A percentile compares a stretch with the other conserved stretches of the same genome.
phyloP scores from a whole-genome alignment of 306 rosid genomes.

The Vigna hirtella region DNA sequence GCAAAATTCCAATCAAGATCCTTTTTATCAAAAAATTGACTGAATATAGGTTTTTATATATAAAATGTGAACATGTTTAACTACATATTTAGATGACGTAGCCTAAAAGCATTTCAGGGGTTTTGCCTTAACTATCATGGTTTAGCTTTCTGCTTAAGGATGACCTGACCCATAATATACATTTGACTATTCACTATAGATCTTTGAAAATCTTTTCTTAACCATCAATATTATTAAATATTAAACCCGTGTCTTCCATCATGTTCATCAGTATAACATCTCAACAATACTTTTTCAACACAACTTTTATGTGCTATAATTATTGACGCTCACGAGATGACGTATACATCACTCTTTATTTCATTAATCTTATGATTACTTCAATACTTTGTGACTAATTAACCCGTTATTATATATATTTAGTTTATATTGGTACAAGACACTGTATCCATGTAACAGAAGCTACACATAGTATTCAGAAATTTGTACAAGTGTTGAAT shows the following conservation, averaged over 20 bases:
- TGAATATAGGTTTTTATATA: neutral
- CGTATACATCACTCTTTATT: neutral
- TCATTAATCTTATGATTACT: neutral
- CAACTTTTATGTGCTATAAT: neutral
- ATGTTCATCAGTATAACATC: neutral
- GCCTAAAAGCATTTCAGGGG: conserved; percentile 34
- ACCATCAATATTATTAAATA: conserved; percentile 32
- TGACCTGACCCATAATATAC: conserved; percentile 23
- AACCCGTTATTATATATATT: no score
- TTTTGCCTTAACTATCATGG: conserved; percentile 22
- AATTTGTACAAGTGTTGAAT: no score
- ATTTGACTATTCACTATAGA: conserved; percentile 16
- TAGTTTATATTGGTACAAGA: no score
- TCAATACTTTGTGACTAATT: no score
- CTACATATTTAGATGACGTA: conserved; percentile 24
- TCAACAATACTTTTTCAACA: neutral
- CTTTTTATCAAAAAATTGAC: neutral
- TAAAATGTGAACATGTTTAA: neutral
- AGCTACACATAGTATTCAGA: no score
- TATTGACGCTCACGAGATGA: neutral
- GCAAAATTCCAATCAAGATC: no score
- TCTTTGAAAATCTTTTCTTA: conserved; percentile 20
- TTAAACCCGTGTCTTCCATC: neutral
- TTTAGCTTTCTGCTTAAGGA: conserved; percentile 35
- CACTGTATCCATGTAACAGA: no score